Evolutionary conservation across 2,329 filamentous ascomycete genomes (phyloP), one percentile per base, ranked within the genome.

Genomic region (Paraphaeosphaeria sporulosa): DNA sequence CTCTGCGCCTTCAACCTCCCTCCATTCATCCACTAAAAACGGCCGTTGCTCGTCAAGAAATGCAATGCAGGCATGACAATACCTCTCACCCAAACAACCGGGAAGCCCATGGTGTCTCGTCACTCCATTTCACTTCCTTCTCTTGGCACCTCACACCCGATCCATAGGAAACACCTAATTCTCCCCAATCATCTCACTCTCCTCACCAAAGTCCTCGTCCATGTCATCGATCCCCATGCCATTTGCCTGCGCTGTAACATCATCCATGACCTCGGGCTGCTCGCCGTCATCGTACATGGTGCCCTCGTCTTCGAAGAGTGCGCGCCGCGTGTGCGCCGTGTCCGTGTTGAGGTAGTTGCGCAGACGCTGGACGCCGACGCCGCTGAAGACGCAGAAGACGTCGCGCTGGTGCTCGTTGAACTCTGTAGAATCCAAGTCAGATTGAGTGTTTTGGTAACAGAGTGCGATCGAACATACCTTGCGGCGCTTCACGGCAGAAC

Each of bases 351-450:
- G 84, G 73, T 93, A 91, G 30, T 89, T 85, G 44, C 94, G 90
- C 27, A 99, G 86, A 43, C 87, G 86, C 44, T 83, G 82, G 1
- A 99, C 94, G 57, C 94, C 94, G 27, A 87, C 85, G 6, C 95
- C 94, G 1, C 94, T 97, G 78, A 99, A 99, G 56, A 99, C 95
- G 73, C 95, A 99, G 76, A 99, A 99, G 8, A 98, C 93, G 55
- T 94, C 90, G 64, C 95, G 89, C 77, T 99, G 95, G 73, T 97
- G 93, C 49, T 94, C 91, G 19, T 94, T 98, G 76, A 99, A 99
- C 78, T 98, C 95, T 89, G 58, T 32, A 13, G 9, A 8, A 34
- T 40, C 17, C 9, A 59, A 15, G 36, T 60, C 27, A 58, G 57
- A n/a, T 23, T 30, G 13, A 17, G 5, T 30, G 9, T 34, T 4